These are phyloP conservation scores for Leccinellum albellum DNA, from an alignment of 768 basidiomycete species.

Conservation along the genomic window DNA sequence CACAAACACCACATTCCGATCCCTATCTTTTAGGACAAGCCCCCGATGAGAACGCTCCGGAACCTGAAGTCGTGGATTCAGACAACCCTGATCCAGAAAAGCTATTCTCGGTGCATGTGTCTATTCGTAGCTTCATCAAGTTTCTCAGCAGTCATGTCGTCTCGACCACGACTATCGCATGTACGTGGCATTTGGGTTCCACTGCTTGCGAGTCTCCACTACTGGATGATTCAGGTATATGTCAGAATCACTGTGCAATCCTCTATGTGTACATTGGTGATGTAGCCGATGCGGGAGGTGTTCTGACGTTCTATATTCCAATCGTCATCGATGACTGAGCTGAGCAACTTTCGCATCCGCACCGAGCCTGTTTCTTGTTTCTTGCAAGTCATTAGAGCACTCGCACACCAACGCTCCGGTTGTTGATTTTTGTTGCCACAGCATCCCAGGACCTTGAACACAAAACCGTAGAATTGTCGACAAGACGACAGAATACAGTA, in stretches of 20 bases:
- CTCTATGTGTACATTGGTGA: constrained; percentile 89
- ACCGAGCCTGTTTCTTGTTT: neutral
- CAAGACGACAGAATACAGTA: neutral
- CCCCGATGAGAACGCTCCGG: constrained; percentile 31
- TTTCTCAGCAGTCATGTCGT: constrained; percentile 79
- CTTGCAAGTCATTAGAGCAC: neutral
- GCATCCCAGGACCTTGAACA: neutral
- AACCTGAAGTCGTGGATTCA: constrained; percentile 33
- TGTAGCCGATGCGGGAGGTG: constrained; percentile 72
- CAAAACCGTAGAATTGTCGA: neutral
- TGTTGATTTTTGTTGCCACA: no score
- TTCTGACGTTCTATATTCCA: constrained; percentile 86
- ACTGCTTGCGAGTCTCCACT: neutral
- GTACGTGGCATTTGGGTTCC: constrained; percentile 41
- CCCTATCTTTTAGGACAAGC: constrained; percentile 18
- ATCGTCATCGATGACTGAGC: constrained; percentile 60
- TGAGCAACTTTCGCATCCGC: constrained; percentile 4
- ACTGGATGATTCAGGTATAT: constrained; percentile 53
- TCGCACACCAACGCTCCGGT: no score
- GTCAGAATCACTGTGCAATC: constrained; percentile 79
- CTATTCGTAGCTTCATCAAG: constrained; percentile 71
- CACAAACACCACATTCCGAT: neutral
- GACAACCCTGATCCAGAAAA: constrained; percentile 51
- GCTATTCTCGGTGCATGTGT: constrained; percentile 63
- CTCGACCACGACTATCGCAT: constrained; percentile 80